Percentiles rank a stretch among this genome's conserved stretches.
Conservation (phyloP, 1,284 basidiomycete species). For the Earliella scabrosa region DNA sequence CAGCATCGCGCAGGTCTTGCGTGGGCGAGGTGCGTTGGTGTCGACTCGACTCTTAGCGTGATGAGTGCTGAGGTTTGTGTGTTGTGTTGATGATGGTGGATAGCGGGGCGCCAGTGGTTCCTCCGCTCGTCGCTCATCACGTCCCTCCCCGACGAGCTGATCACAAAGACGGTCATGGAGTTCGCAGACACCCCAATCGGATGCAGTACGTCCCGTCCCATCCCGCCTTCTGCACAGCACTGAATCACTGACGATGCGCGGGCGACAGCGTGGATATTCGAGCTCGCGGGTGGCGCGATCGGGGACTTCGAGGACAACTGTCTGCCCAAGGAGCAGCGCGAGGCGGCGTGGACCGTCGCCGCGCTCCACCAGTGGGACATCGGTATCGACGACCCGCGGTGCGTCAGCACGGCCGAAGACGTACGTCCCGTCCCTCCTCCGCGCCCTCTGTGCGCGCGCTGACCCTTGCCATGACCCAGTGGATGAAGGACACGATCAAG, state of each 20-base stretch:
- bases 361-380: slow-evolving; percentile 94
- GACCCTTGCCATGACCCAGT: no score
- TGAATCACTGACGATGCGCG: neutral
- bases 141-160: slow-evolving; percentile 83
- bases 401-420: slow-evolving; percentile 80
- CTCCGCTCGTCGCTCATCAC: slow-evolving; percentile 82
- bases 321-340: slow-evolving; percentile 75
- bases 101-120: slow-evolving; percentile 86
- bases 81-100: neutral
- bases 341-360: slow-evolving; percentile 83
- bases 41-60: neutral
- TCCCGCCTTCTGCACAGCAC: neutral
- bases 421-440: no score
- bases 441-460: no score
- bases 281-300: slow-evolving; percentile 85
- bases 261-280: slow-evolving; percentile 82
- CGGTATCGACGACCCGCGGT: slow-evolving; percentile 76
- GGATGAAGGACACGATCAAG: slow-evolving; percentile 75
- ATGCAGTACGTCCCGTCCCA: slow-evolving; percentile 59
- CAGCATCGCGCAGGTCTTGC: slow-evolving; percentile 86
- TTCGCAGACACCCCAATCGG: slow-evolving; percentile 85
- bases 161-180: slow-evolving; percentile 80
- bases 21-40: slow-evolving; percentile 65
- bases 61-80: neutral
- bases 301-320: slow-evolving; percentile 75